phyloP scores from a whole-genome alignment of 129 eudicot genomes.

The Escallonia rubra region DNA sequence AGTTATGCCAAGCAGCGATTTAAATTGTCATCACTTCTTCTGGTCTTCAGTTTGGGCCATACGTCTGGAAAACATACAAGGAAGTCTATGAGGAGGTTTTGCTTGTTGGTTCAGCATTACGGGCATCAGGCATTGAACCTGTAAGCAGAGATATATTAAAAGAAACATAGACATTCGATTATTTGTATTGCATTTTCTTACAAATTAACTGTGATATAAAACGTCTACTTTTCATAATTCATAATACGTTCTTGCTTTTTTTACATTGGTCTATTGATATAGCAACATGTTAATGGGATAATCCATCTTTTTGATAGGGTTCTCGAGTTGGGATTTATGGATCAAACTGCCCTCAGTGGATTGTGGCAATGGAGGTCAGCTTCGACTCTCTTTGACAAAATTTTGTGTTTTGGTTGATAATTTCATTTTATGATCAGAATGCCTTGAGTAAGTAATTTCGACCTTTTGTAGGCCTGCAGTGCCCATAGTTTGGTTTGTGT shows the following conservation, averaged over 20 bases:
- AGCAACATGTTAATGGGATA: neutral
- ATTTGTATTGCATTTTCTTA: too few species aligned
- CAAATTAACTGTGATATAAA: too few species aligned
- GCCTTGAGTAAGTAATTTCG: constrained; percentile 1
- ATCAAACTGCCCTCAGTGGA: constrained; percentile 94
- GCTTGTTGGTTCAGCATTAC: constrained; percentile 60
- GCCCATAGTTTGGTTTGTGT: constrained; percentile 84
- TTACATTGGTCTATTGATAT: neutral
- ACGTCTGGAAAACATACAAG: constrained; percentile 84
- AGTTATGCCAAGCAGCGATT: neutral
- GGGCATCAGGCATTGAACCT: constrained; percentile 68
- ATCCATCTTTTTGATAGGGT: constrained; percentile 36
- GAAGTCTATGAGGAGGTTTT: constrained; percentile 68
- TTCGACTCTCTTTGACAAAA: neutral
- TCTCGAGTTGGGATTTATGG: constrained; percentile 93
- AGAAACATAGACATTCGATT: too few species aligned
- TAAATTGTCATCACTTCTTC: neutral
- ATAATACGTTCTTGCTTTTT: neutral
- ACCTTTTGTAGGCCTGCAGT: constrained; percentile 68
- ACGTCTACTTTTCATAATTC: too few species aligned
- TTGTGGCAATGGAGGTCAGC: constrained; percentile 91
- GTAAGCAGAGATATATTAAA: constrained; percentile 38
- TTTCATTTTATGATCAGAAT: neutral
- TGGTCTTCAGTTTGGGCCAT: constrained; percentile 72
- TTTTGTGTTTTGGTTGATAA: neutral